A percentile compares a stretch with the other conserved stretches of the same genome.
These are phyloP conservation scores for Ustilago hordei DNA, from an alignment of 1,284 basidiomycete species.

Conservation along the genomic window DNA sequence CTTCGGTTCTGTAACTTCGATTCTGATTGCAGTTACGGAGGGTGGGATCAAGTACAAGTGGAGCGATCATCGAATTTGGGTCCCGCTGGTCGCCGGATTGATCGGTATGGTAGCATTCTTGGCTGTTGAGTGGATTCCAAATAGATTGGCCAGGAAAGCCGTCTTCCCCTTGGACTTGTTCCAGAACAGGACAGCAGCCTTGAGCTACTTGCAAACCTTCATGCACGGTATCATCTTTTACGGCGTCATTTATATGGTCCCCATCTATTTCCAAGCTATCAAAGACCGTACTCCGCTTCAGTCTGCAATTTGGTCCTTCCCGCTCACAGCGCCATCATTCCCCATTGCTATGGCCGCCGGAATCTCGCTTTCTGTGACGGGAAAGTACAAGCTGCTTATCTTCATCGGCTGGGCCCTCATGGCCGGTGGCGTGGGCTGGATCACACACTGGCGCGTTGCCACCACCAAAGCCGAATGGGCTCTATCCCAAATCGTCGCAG, in stretches of 20 bases:
- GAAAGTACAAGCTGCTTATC: constrained; percentile 63
- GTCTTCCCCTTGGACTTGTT: constrained; percentile 67
- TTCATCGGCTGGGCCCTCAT: constrained; percentile 68
- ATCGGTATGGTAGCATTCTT: constrained; percentile 65
- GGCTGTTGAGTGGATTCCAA: constrained; percentile 51
- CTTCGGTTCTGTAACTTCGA: constrained; percentile 59
- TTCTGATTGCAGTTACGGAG: constrained; percentile 69
- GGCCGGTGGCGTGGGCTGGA: constrained; percentile 52
- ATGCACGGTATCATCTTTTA: constrained; percentile 65
- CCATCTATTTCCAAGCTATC: constrained; percentile 73
- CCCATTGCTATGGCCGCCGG: constrained; percentile 54
- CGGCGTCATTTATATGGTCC: constrained; percentile 59
- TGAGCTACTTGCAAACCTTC: constrained; percentile 67
- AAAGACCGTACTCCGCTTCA: constrained; percentile 71
- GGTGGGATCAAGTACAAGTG: constrained; percentile 69
- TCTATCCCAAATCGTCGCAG: constrained; percentile 65
- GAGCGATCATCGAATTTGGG: constrained; percentile 59
- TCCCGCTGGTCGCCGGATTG: constrained; percentile 66
- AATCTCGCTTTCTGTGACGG: constrained; percentile 53
- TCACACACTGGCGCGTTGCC: constrained; percentile 69
- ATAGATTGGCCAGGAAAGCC: constrained; percentile 45
- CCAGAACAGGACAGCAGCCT: constrained; percentile 57
- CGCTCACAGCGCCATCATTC: constrained; percentile 54
- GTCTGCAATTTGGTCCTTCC: constrained; percentile 71
- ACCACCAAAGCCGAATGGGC: constrained; percentile 66